A percentile compares a stretch with the other conserved stretches of the same genome.
phyloP scores from a whole-genome alignment of 768 basidiomycete genomes.

The Boletellus emodensis region DNA sequence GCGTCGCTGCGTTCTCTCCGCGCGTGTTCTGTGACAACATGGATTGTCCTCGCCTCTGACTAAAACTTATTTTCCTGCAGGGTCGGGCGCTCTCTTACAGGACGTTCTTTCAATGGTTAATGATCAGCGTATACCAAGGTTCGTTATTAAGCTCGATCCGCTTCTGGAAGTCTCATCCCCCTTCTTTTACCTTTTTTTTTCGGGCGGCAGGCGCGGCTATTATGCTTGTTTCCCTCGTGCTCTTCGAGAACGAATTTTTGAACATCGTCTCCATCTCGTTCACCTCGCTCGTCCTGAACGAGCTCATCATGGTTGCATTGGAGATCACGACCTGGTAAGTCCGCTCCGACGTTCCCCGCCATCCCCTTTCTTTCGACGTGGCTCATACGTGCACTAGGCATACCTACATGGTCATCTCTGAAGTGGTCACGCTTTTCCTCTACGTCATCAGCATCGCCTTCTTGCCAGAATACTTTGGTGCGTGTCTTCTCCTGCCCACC shows the following conservation, averaged over 20 bases:
- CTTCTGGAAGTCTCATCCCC: background rate
- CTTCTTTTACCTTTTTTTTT: background rate
- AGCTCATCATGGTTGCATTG: conserved; percentile 97
- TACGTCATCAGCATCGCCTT: conserved; percentile 92
- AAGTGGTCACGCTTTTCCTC: conserved; percentile 81
- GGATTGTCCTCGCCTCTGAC: too few relatives aligned
- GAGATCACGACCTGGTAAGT: conserved; percentile 93
- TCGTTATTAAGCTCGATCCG: conserved; percentile 1
- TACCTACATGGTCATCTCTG: conserved; percentile 89
- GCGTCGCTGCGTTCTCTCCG: conserved; percentile 7
- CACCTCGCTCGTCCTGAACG: conserved; percentile 92
- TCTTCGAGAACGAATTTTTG: conserved; percentile 96
- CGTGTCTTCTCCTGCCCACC: conserved; percentile 21
- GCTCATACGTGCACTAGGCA: conserved; percentile 53
- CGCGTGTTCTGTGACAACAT: background rate
- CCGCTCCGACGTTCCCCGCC: background rate
- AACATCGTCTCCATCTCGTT: conserved; percentile 99
- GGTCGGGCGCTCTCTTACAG: conserved; percentile 94
- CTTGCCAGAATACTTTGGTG: conserved; percentile 96
- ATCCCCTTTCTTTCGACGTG: background rate
- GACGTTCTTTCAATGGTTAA: conserved; percentile 97
- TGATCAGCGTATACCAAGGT: conserved; percentile 99
- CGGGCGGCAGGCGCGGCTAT: conserved; percentile 76
- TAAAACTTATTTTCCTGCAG: conserved; percentile 36
- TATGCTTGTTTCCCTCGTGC: conserved; percentile 94